Base-by-base conservation (phyloP, 1,284 basidiomycete genomes). In the Stygiomarasmius scandens region DNA sequence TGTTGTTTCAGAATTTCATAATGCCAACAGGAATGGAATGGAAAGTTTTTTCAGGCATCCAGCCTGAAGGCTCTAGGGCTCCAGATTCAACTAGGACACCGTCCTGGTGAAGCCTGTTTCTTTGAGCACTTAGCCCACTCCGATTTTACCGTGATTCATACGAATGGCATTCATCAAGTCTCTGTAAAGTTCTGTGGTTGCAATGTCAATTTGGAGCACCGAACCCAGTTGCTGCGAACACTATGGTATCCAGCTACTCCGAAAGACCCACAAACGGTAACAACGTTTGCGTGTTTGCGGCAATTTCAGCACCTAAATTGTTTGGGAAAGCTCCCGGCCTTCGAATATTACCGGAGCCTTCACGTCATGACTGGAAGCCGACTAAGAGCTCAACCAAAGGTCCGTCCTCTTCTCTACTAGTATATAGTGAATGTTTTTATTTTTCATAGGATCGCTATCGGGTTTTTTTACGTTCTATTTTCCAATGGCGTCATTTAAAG, bases 401-500 rank as follows among this genome's bases (percentile, higher is more conserved):
- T n/a, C 6, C 11, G 38, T 41, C 38, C 4, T 9, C 5, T 19
- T 16, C 11, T n/a, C n/a, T n/a, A n/a, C n/a, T n/a, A n/a, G n/a
- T n/a, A n/a, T n/a, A n/a, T n/a, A n/a, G n/a, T n/a, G n/a, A n/a
- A n/a, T n/a, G n/a, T n/a, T n/a, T n/a, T n/a, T n/a, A 41, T 6
- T 41, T n/a, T 16, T 19, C n/a, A 41, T 19, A 61, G 59, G 38
- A 63, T 32, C 36, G 51, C 20, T 69, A 69, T 50, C 48, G 58
- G 8, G 57, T 58, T 14, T 70, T 72, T 45, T 55, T 66, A 55
- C 61, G 66, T 2, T 67, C 68, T 58, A 58, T 69, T 2, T 63
- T 66, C 1, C 58, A 72, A 52, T 74, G 66, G 65, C 60, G 68
- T 3, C 68, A 76, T 56, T 32, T 76, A 4, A 62, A 66, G 29